Percentiles rank a stretch among this genome's conserved stretches.
These are phyloP conservation scores for Crassisporium funariophilum DNA, from an alignment of 768 basidiomycete species.

Conservation along the genomic window DNA sequence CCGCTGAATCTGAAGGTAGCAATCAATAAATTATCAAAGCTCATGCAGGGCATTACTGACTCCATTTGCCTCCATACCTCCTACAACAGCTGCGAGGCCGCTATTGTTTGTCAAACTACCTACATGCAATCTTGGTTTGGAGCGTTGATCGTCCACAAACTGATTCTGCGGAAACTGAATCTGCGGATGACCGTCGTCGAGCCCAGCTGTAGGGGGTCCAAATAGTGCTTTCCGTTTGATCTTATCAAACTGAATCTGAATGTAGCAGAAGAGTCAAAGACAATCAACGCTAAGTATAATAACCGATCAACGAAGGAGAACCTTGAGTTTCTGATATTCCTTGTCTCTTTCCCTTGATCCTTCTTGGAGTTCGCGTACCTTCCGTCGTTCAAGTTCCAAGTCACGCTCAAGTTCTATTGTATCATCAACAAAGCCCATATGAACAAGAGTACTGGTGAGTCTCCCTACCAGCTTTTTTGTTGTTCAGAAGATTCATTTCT, in stretches of 20 bases:
- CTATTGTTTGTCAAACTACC: constrained; percentile 32
- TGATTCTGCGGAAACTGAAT: constrained; percentile 11
- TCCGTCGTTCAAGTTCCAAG: constrained; percentile 77
- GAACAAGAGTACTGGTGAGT: neutral
- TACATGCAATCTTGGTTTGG: constrained; percentile 24
- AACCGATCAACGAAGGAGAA: constrained; percentile 19
- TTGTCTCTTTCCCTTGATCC: constrained; percentile 75
- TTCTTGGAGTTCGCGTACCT: constrained; percentile 74
- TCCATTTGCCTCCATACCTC: constrained; percentile 66
- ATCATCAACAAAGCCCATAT: constrained; percentile 2
- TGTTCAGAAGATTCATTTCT: constrained; percentile 69
- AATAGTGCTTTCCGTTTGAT: constrained; percentile 81
- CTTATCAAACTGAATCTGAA: constrained; percentile 75
- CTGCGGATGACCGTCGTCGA: constrained; percentile 15
- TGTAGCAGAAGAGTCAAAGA: neutral
- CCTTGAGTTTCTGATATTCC: constrained; percentile 88
- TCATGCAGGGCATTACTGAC: constrained; percentile 32
- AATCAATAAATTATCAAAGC: neutral
- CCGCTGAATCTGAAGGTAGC: constrained; percentile 57
- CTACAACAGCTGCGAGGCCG: constrained; percentile 58
- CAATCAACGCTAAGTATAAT: neutral
- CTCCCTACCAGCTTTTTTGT: constrained; percentile 62
- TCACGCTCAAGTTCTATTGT: constrained; percentile 74
- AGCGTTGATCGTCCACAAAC: constrained; percentile 26
- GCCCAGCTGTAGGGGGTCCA: constrained; percentile 32